phyloP scores from a whole-genome alignment of 306 rosid genomes.

The Sesbania bispinosa region DNA sequence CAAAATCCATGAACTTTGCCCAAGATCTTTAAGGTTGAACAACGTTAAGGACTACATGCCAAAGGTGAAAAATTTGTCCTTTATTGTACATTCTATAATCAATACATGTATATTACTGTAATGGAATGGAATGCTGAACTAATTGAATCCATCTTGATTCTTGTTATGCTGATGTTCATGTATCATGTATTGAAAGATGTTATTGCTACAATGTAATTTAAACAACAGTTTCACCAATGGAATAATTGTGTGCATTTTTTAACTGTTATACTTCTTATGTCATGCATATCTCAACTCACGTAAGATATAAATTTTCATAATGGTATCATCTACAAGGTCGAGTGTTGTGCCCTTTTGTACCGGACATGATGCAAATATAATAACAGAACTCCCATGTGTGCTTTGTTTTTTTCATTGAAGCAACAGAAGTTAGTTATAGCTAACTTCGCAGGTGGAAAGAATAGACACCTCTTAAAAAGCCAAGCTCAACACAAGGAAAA shows the following conservation, averaged over 20 bases:
- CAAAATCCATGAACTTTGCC: background rate
- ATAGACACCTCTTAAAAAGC: background rate
- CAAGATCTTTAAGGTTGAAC: background rate
- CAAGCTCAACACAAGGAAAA: background rate
- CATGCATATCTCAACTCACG: background rate
- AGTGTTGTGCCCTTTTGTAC: background rate
- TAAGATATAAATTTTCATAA: background rate
- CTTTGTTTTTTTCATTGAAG: background rate
- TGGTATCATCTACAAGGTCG: background rate
- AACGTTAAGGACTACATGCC: background rate
- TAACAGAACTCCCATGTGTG: background rate
- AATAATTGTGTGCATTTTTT: background rate
- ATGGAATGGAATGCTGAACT: background rate
- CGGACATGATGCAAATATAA: background rate
- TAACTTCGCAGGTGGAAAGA: background rate
- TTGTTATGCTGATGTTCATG: background rate
- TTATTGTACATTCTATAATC: conserved; percentile 23
- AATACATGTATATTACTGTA: conserved; percentile 18
- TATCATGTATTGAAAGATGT: conserved; percentile 8
- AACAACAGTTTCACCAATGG: background rate
- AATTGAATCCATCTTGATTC: background rate
- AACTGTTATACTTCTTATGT: background rate
- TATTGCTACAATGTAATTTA: background rate
- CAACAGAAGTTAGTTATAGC: background rate
- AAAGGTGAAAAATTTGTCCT: background rate